phyloP scores from a whole-genome alignment of 352 stramenopile genomes.

The Globisporangium camurandrum region DNA sequence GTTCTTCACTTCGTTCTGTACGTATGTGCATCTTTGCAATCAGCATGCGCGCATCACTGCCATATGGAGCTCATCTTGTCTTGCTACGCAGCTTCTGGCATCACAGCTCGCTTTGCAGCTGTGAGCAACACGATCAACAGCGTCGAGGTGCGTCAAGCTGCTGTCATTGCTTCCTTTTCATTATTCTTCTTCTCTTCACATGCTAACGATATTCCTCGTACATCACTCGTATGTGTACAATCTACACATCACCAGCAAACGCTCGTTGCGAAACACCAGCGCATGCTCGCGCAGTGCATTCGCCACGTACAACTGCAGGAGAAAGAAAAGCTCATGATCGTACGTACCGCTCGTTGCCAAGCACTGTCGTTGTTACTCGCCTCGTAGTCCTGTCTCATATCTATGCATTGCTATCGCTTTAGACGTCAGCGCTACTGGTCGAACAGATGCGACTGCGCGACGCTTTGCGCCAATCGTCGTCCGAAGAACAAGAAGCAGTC shows the following conservation, averaged over 20 bases:
- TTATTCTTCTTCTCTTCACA: no score
- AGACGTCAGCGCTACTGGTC: constrained; percentile 76
- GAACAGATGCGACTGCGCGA: constrained; percentile 70
- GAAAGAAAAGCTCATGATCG: constrained; percentile 78
- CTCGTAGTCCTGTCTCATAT: not conserved
- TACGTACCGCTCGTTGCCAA: constrained; percentile 8
- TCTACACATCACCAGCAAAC: constrained; percentile 8
- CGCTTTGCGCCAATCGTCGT: constrained; percentile 9
- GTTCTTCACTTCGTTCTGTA: constrained; percentile 61
- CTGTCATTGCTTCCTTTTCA: no score
- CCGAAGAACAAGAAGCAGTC: constrained; percentile 16
- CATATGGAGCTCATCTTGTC: not conserved
- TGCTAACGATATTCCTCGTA: no score
- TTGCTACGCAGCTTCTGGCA: constrained; percentile 29
- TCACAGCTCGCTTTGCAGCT: constrained; percentile 53
- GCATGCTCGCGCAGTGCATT: constrained; percentile 42
- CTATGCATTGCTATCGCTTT: constrained; percentile 1
- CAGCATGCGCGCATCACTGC: not conserved
- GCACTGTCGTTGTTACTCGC: not conserved
- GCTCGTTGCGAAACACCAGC: constrained; percentile 26
- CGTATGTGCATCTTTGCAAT: not conserved
- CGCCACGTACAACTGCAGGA: constrained; percentile 70
- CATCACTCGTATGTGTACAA: no score
- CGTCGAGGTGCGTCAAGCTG: constrained; percentile 46
- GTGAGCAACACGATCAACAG: constrained; percentile 67